Evolutionary conservation across 2,329 filamentous ascomycete genomes (phyloP).

Genomic region (Myotisia sp.): DNA sequence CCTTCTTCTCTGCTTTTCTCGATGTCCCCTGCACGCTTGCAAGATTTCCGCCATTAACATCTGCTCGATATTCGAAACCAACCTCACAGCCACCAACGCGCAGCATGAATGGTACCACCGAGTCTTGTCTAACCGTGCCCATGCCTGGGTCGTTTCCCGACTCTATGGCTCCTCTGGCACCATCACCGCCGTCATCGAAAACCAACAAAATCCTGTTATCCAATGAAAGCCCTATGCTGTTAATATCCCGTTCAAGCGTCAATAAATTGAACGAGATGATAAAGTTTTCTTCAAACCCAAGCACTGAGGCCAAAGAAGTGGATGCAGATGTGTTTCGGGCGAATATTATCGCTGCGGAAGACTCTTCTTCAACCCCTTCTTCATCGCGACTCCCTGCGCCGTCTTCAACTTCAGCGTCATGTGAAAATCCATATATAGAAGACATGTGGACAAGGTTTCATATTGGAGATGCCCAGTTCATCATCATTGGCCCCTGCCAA

Average conservation of each 20-base stretch:
- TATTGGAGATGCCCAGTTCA: conserved; percentile 41
- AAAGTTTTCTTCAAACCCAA: conserved; percentile 28
- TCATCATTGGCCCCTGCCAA: conserved; percentile 69
- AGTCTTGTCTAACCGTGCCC: conserved; percentile 33
- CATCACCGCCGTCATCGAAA: conserved; percentile 33
- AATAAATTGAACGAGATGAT: conserved; percentile 64
- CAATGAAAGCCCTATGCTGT: conserved; percentile 87
- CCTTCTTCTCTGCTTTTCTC: conserved; percentile 63
- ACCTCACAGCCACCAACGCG: not conserved
- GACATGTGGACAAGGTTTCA: conserved; percentile 58
- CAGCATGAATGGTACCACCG: not conserved
- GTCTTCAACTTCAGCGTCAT: conserved; percentile 22
- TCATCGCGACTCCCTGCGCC: conserved; percentile 7
- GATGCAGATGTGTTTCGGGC: conserved; percentile 68
- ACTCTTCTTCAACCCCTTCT: conserved; percentile 21
- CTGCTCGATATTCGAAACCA: conserved; percentile 53
- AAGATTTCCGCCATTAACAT: conserved; percentile 59
- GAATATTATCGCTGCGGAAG: conserved; percentile 62
- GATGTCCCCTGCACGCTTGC: conserved; percentile 71
- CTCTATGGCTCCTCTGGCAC: conserved; percentile 26
- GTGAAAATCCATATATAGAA: conserved; percentile 55
- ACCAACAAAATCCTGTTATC: conserved; percentile 59
- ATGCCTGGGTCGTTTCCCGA: conserved; percentile 42
- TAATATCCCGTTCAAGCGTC: conserved; percentile 67
- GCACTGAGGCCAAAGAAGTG: conserved; percentile 37